Base-by-base conservation (phyloP, 1,284 basidiomycete species). In the Tylopilus orsonianus region DNA sequence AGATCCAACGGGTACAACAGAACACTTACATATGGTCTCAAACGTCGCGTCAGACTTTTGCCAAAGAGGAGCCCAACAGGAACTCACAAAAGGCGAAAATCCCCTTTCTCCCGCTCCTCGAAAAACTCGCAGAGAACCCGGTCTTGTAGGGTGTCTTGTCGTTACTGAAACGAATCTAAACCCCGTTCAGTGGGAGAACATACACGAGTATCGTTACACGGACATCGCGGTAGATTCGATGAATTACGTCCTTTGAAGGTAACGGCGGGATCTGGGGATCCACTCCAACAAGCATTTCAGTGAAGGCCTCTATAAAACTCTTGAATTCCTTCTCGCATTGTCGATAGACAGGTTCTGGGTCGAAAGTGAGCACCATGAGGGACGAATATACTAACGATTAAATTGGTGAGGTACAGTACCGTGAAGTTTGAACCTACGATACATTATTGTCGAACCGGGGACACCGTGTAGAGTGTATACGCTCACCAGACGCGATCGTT, bases 61-160 rank as follows among this genome's bases (percentile, higher is more conserved):
- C 16, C 2, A 1, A 34, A 23, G 27, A 32, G 26, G 30, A 8
- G 6, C 20, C 12, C 10, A 24, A 29, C 8, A 34, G 19, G 30
- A 39, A 74, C 87, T 70, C 58, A 91, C 89, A 90, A 41, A 71
- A 71, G 19, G 90, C 84, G 60, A 90, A 91, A 16, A 81, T 80
- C 0, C 90, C 87, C 57, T 93, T 93, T 44, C 84, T 71, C 2
- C 90, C 90, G 44, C 85, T 85, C 46, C 90, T 71, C 8, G 90
- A 90, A 59, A 90, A 88, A 51, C 80, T 86, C 0, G 86, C 88
- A 4, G 85, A 85, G 34, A 96, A 80, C 5, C 77, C 77, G 4
- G 71, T 80, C 71, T 97, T 96, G 73, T 97, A 97, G 0, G 94
- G 94, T 3, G 94, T 95, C 70, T 93, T 93, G 64, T 94, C 88